phyloP scores from a whole-genome alignment of 371 early-diverging fungal genomes.

The Conidiobolus incongruus region DNA sequence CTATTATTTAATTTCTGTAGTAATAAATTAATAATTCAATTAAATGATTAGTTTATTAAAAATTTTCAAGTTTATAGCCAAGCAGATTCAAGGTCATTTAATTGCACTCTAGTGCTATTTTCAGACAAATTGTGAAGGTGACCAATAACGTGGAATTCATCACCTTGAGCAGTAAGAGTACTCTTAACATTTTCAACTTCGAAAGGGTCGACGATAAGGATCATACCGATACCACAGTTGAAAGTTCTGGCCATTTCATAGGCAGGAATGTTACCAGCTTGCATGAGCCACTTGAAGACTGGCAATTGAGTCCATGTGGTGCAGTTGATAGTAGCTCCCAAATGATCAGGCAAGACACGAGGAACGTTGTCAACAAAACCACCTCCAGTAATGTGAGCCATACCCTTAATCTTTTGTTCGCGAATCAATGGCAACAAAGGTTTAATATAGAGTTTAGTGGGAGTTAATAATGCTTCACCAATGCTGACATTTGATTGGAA shows the following conservation, averaged over 20 bases:
- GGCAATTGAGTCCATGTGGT: constrained; percentile 53
- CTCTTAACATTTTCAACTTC: constrained; percentile 32
- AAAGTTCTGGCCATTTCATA: constrained; percentile 86
- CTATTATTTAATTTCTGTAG: too few relatives aligned
- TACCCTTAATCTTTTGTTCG: constrained; percentile 61
- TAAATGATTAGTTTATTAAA: too few relatives aligned
- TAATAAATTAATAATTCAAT: too few relatives aligned
- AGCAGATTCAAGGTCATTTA: too few relatives aligned
- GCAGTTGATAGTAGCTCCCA: constrained; percentile 61
- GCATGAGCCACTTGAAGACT: constrained; percentile 88
- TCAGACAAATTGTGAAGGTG: too few relatives aligned
- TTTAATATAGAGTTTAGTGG: constrained; percentile 88
- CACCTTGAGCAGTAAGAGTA: constrained; percentile 32
- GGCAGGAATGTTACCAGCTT: constrained; percentile 50
- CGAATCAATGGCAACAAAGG: constrained; percentile 62
- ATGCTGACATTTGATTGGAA: constrained; percentile 34
- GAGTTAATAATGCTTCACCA: constrained; percentile 69
- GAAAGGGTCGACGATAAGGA: constrained; percentile 49
- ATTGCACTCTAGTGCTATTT: too few relatives aligned
- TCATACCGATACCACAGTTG: constrained; percentile 97
- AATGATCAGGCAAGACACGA: constrained; percentile 65
- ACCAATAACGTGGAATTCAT: constrained; percentile 23
- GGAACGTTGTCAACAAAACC: constrained; percentile 95
- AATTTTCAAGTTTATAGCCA: too few relatives aligned
- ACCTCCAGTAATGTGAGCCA: constrained; percentile 96